Conservation (phyloP, 1,284 basidiomycete genomes). For the Puccinia polysora region DNA sequence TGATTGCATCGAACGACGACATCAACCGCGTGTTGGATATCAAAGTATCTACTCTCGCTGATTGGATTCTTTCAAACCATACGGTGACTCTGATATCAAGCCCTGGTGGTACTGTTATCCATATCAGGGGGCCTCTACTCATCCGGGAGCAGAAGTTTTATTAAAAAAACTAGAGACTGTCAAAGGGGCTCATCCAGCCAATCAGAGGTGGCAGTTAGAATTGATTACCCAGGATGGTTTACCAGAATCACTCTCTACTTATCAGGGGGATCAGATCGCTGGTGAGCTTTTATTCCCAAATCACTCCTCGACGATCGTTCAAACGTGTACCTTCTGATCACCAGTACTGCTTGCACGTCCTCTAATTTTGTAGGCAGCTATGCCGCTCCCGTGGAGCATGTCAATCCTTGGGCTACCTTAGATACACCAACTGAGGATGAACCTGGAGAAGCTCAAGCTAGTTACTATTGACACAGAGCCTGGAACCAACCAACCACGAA, state of each 20-base stretch:
- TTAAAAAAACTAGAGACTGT: slow-evolving; percentile 30
- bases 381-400: slow-evolving; percentile 19
- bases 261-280: slow-evolving; percentile 16
- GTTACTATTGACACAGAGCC: background rate
- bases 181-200: slow-evolving; percentile 15
- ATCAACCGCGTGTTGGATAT: slow-evolving; percentile 40
- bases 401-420: slow-evolving; percentile 28
- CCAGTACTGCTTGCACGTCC: too few relatives aligned
- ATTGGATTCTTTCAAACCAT: background rate
- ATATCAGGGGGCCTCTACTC: background rate
- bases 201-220: slow-evolving; percentile 33
- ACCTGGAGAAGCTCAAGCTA: slow-evolving; percentile 13
- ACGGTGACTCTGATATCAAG: background rate
- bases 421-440: slow-evolving; percentile 16
- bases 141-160: slow-evolving; percentile 31
- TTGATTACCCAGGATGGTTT: slow-evolving; percentile 10
- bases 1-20: slow-evolving; percentile 30
- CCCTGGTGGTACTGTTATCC: background rate
- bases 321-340: too few relatives aligned
- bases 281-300: background rate
- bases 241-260: slow-evolving; percentile 11
- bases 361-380: too few relatives aligned
- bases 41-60: slow-evolving; percentile 1
- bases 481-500: background rate
- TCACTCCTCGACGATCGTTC: too few relatives aligned